Percentiles rank a stretch among this genome's conserved stretches.
Evolutionary conservation across 2,329 filamentous ascomycete species (phyloP).

Genomic region (Helminthosporium solani): DNA sequence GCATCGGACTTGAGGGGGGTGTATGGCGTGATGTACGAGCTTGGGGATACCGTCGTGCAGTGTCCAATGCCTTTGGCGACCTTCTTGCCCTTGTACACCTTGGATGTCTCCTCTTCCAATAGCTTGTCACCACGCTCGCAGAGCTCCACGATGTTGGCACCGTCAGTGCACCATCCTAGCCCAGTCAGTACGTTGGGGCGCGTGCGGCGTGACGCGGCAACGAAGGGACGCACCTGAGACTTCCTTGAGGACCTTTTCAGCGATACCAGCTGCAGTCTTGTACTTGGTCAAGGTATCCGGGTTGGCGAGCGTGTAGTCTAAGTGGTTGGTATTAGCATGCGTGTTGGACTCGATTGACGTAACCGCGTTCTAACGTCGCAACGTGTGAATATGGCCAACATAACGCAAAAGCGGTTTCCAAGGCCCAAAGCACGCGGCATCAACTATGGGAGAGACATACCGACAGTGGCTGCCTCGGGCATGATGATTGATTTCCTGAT

Average conservation of each 20-base stretch:
- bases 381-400: not conserved
- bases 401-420: not conserved
- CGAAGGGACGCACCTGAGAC: conserved; percentile 58
- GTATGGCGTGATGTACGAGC: conserved; percentile 93
- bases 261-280: conserved; percentile 93
- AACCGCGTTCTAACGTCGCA: conserved; percentile 1
- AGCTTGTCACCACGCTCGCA: conserved; percentile 96
- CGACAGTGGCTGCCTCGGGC: conserved; percentile 36
- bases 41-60: conserved; percentile 92
- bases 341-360: conserved; percentile 16
- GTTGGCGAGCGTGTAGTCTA: conserved; percentile 88
- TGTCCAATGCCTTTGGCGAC: conserved; percentile 90
- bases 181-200: conserved; percentile 26
- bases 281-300: conserved; percentile 97
- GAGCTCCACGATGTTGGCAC: conserved; percentile 88
- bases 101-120: conserved; percentile 86
- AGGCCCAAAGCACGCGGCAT: not conserved
- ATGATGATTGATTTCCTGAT: conserved; percentile 29
- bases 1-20: conserved; percentile 86
- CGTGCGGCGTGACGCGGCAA: too few relatives aligned
- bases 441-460: conserved; percentile 20
- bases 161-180: conserved; percentile 70
- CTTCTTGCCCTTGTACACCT: conserved; percentile 99
- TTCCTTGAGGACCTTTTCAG: conserved; percentile 89
- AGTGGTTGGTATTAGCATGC: conserved; percentile 26